These are phyloP conservation scores for Cercospora berteroae DNA, from an alignment of 2,329 filamentous ascomycete genomes.

Conservation along the genomic window DNA sequence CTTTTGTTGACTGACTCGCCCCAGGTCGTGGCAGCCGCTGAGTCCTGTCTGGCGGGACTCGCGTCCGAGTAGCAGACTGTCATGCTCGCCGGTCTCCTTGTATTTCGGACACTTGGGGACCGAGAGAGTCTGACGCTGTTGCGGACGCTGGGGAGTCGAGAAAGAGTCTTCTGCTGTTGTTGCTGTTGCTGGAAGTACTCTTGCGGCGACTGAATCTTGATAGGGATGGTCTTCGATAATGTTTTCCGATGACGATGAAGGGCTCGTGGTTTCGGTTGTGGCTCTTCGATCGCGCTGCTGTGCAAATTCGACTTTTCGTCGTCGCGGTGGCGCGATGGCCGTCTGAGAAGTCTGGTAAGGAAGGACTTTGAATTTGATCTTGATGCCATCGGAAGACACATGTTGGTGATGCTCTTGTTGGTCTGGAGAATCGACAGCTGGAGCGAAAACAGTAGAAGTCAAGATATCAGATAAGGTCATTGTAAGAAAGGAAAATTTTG, in stretches of 20 bases:
- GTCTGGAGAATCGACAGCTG: not conserved
- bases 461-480: not conserved
- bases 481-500: not conserved
- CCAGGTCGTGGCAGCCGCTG: not conserved
- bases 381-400: constrained; percentile 11
- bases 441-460: not conserved
- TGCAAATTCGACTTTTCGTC: constrained; percentile 1
- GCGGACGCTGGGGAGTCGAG: constrained; percentile 4
- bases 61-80: not conserved
- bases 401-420: not conserved
- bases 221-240: constrained; percentile 3
- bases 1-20: constrained; percentile 4
- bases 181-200: constrained; percentile 11
- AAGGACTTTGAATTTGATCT: constrained; percentile 11
- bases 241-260: constrained; percentile 2
- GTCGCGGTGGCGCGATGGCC: not conserved
- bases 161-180: not conserved
- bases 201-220: constrained; percentile 12
- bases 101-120: not conserved
- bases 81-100: not conserved
- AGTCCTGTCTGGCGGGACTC: not conserved
- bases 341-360: not conserved
- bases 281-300: not conserved
- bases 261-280: not conserved
- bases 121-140: not conserved